Conservation (phyloP, 768 basidiomycete species). For the Porpolomopsis calyptriformis region DNA sequence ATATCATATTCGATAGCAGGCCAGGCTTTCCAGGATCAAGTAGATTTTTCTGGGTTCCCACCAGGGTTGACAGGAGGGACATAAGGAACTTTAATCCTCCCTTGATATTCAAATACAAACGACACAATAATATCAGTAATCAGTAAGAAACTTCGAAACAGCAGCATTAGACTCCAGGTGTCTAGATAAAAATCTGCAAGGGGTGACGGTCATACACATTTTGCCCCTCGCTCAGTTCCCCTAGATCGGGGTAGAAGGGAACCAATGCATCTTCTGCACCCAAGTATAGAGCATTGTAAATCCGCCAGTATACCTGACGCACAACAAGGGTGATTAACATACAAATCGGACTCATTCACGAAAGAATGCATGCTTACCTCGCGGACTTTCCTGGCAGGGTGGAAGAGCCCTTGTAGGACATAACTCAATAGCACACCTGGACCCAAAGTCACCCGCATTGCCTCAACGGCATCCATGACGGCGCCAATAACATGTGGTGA, state of each 20-base stretch:
- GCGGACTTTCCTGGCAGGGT: conserved; percentile 92
- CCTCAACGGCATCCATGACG: conserved; percentile 96
- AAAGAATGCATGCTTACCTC: conserved; percentile 36
- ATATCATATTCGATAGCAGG: conserved; percentile 69
- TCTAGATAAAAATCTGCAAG: conserved; percentile 72
- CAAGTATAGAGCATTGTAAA: conserved; percentile 91
- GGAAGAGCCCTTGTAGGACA: conserved; percentile 90
- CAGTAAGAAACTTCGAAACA: background rate
- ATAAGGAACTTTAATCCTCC: background rate
- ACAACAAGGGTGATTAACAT: background rate
- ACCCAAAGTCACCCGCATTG: conserved; percentile 92
- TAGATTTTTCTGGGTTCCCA: conserved; percentile 89
- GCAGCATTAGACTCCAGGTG: background rate
- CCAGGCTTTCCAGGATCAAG: conserved; percentile 75
- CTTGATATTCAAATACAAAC: background rate
- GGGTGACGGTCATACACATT: conserved; percentile 82
- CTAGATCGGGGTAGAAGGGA: conserved; percentile 87
- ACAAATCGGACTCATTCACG: background rate
- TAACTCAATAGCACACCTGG: conserved; percentile 90
- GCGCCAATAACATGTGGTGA: conserved; percentile 97
- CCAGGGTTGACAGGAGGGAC: conserved; percentile 48
- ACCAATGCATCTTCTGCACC: conserved; percentile 88
- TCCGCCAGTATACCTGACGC: conserved; percentile 71
- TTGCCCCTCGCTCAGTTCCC: conserved; percentile 84
- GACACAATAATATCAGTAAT: background rate